phyloP scores from a whole-genome alignment of 192 early-diverging fungal species.

The Martensiomyces pterosporus region DNA sequence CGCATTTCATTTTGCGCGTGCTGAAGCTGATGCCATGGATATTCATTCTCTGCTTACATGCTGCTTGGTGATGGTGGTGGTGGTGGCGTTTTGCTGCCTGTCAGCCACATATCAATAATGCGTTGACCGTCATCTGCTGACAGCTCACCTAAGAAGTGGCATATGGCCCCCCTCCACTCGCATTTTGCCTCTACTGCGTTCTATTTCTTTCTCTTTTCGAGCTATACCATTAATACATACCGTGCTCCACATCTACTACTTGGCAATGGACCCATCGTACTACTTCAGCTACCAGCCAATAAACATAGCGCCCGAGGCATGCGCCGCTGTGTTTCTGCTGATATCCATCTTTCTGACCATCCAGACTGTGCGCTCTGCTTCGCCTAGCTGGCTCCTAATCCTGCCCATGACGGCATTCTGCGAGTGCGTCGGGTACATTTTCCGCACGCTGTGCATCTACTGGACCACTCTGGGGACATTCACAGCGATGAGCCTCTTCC shows the following conservation, averaged over 20 bases:
- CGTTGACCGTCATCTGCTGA: too few species aligned
- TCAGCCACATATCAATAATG: too few species aligned
- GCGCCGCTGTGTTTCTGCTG: conserved; percentile 6
- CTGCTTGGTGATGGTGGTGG: too few species aligned
- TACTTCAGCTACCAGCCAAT: conserved; percentile 19
- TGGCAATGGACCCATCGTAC: conserved; percentile 13
- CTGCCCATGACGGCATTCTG: conserved; percentile 14
- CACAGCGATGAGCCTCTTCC: conserved; percentile 26
- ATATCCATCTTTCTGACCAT: conserved; percentile 1
- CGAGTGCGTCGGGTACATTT: conserved; percentile 25
- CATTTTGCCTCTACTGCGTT: too few species aligned
- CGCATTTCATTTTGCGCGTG: too few species aligned
- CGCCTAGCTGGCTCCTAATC: conserved; percentile 7
- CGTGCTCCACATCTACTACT: too few species aligned
- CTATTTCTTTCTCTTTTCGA: conserved; percentile 1
- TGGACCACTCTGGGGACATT: conserved; percentile 15
- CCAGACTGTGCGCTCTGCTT: conserved; percentile 3
- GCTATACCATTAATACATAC: neutral
- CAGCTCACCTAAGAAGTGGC: too few species aligned
- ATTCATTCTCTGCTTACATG: too few species aligned
- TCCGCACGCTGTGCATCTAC: conserved; percentile 25
- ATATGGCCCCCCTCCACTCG: too few species aligned
- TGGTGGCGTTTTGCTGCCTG: too few species aligned
- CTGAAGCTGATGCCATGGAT: too few species aligned
- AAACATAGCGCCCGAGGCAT: conserved; percentile 10